Evolutionary conservation across 1,139 yeast species (phyloP), one percentile per base, ranked within the genome.

Genomic region (Blastobotrys raffinosifermentans): DNA sequence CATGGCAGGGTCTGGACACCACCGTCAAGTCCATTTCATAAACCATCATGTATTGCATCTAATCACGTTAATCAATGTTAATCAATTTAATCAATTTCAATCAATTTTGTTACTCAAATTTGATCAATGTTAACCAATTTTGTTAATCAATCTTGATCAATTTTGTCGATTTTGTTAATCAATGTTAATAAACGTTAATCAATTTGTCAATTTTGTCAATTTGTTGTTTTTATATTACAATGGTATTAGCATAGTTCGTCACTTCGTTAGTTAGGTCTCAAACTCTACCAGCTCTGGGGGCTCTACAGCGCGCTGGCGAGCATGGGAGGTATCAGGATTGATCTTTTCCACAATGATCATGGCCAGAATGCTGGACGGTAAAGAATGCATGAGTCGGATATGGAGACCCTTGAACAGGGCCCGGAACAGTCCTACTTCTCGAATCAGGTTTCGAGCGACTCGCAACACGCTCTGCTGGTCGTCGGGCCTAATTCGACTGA

Each of bases 311-410:
- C 7, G 29, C n/a, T 7, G 29, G 15, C 7, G n/a, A 15, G 13
- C 13, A 11, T 11, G 29, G 13, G 13, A 15, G n/a, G 7, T 31
- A 32, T 64, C 69, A 0, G 69, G 69, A 31, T 64, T 61, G 18
- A 65, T 45, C 11, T 58, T 49, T 44, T 65, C 70, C 25, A 65
- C 66, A 44, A 65, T 60, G 20, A 60, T 56, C 68, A 65, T 64
- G 9, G 65, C 53, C 29, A 65, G 49, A 6, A 65, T 64, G 27
- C 65, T 57, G 10, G 67, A 53, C 7, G 70, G 70, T 21, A 63
- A 53, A 1, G 67, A 57, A 39, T 65, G 63, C 34, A 60, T 25
- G 26, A 65, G 48, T n/a, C 70, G 48, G 25, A 64, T 50, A 31
- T 58, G 64, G 26, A 65, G 52, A 2, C 70, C 70, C 36, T 58